A percentile compares a stretch with the other conserved stretches of the same genome.
These are phyloP conservation scores for Metschnikowia kunwiensis DNA, from an alignment of 805 yeast species.

Conservation along the genomic window DNA sequence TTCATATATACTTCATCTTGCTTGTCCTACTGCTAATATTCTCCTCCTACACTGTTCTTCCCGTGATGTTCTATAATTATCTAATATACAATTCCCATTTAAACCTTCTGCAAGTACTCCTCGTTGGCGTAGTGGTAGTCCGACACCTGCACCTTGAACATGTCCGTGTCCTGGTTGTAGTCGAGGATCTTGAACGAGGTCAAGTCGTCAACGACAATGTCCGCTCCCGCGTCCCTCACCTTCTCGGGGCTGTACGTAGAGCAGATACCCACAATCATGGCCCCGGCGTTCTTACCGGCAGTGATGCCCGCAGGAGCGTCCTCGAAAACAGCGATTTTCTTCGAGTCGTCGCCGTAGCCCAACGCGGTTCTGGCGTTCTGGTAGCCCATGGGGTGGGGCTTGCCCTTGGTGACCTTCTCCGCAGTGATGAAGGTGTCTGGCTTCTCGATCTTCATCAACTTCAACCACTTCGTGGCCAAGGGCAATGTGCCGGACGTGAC, in stretches of 20 bases:
- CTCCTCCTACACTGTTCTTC: not conserved
- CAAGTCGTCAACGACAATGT: slow-evolving; percentile 74
- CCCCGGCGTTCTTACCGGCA: slow-evolving; percentile 83
- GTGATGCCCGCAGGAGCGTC: slow-evolving; percentile 87
- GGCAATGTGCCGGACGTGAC: slow-evolving; percentile 81
- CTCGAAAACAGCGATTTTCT: slow-evolving; percentile 67
- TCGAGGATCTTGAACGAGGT: slow-evolving; percentile 56
- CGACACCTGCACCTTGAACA: slow-evolving; percentile 39
- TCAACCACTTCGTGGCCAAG: slow-evolving; percentile 78
- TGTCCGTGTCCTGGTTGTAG: slow-evolving; percentile 44
- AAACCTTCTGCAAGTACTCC: slow-evolving; percentile 30
- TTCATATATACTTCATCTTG: too few species aligned
- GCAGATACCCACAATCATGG: slow-evolving; percentile 78
- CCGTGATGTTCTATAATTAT: slow-evolving; percentile 6
- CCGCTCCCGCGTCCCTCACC: slow-evolving; percentile 75
- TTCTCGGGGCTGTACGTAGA: slow-evolving; percentile 70
- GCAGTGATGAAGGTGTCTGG: slow-evolving; percentile 83
- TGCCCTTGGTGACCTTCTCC: slow-evolving; percentile 73
- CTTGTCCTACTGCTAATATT: too few species aligned
- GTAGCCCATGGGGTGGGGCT: slow-evolving; percentile 87
- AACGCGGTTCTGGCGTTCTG: slow-evolving; percentile 51
- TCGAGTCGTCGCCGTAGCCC: slow-evolving; percentile 34
- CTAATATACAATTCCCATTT: slow-evolving; percentile 9
- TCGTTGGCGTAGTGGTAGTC: slow-evolving; percentile 44
- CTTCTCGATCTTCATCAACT: slow-evolving; percentile 52